These are phyloP conservation scores for Rosellinia necatrix DNA, from an alignment of 2,329 filamentous ascomycete species.

Conservation along the genomic window DNA sequence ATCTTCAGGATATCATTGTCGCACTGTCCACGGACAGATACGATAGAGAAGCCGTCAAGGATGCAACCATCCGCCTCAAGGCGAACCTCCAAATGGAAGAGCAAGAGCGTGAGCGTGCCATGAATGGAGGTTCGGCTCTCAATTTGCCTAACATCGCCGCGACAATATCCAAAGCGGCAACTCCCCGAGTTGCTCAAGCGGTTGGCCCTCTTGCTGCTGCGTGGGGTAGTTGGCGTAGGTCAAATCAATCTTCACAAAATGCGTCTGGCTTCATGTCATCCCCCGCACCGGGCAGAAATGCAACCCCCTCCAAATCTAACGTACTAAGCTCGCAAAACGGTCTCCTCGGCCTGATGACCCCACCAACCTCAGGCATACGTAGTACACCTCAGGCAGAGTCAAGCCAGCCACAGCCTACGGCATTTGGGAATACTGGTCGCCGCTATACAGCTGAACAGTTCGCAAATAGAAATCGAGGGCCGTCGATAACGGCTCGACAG, in stretches of 20 bases:
- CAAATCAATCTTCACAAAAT: conserved; percentile 55
- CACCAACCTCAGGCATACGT: conserved; percentile 76
- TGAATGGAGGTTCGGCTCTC: conserved; percentile 70
- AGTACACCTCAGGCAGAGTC: conserved; percentile 57
- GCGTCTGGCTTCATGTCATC: conserved; percentile 43
- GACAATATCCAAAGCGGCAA: conserved; percentile 74
- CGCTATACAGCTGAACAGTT: conserved; percentile 59
- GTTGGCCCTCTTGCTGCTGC: conserved; percentile 82
- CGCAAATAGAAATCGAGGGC: conserved; percentile 44
- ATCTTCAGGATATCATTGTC: conserved; percentile 88
- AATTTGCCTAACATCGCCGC: conserved; percentile 77
- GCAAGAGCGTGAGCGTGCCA: conserved; percentile 86
- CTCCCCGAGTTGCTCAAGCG: conserved; percentile 82
- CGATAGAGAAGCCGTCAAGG: conserved; percentile 78
- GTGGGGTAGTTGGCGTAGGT: conserved; percentile 93
- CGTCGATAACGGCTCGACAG: conserved; percentile 42
- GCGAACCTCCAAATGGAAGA: conserved; percentile 98
- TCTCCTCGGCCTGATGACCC: conserved; percentile 83
- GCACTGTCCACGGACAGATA: conserved; percentile 76
- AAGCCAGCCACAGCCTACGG: conserved; percentile 58
- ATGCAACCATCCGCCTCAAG: conserved; percentile 89
- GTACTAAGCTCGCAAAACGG: conserved; percentile 54
- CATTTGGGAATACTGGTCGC: conserved; percentile 64
- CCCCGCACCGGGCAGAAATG: conserved; percentile 46
- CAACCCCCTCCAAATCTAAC: conserved; percentile 66